Base-by-base conservation (phyloP, 2,329 filamentous ascomycete species). In the Anisogramma anomala region DNA sequence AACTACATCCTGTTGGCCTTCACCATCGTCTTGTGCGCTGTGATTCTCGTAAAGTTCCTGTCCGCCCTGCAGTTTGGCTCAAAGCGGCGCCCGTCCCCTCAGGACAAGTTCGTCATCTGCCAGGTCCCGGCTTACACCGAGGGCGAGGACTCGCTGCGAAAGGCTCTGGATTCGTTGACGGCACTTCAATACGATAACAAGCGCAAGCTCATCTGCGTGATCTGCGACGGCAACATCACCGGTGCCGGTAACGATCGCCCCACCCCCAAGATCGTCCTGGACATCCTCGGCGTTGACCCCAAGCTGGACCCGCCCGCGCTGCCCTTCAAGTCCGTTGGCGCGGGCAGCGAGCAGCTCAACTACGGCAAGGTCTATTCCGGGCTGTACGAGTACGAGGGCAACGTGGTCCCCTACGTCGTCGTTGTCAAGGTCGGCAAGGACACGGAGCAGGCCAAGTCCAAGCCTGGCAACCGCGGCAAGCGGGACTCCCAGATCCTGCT, bases 101-200 rank as follows among this genome's bases (percentile, higher is more conserved):
- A 96, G 61, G 91, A 98, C 62, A 98, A 96, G 59, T 98, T 98
- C 54, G 88, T 98, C 53, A 96, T 98, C 51, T 96, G 91, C 62
- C 87, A 95, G 61, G 87, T 98, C 23, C 91, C 91, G 8, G 91
- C 91, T 4, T 98, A 98, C 57, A 98, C 91, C 0, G 91, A 98
- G 67, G 91, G 87, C 53, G 91, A 98, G 68, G 91, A 98, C 54
- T 89, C 88, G 3, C 68, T 98, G 7, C 74, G 91, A 41, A 93
- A 94, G 57, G 89, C 87, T 39, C 71, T 98, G 2, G 91, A 98
- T 58, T 96, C 91, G 1, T 72, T 96, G 45, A 95, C 91, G 13
- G 86, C 88, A 10, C 72, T 98, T 13, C 82, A 94, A 52, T 98
- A 98, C 53, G 91, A 98, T 64, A 95, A 98, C 65, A 98, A 98